phyloP scores from a whole-genome alignment of 83 land plant species.

The Diphasiastrum complanatum region DNA sequence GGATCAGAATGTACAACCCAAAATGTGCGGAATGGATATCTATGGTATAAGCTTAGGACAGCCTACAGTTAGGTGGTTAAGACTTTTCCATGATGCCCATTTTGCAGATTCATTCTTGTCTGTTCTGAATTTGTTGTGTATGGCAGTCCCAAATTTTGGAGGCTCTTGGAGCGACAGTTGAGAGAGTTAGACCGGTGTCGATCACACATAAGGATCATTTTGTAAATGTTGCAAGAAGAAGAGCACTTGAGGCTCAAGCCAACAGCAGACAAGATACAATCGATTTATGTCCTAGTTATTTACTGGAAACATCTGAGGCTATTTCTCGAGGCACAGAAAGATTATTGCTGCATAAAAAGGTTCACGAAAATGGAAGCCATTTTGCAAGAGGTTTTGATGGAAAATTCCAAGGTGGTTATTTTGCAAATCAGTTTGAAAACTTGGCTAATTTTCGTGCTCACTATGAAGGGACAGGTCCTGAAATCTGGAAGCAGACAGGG shows the following conservation, averaged over 20 bases:
- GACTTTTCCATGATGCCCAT: background rate
- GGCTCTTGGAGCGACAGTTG: slow-evolving; percentile 92
- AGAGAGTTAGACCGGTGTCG: slow-evolving; percentile 95
- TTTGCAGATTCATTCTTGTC: background rate
- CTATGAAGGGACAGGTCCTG: slow-evolving; percentile 95
- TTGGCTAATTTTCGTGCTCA: slow-evolving; percentile 85
- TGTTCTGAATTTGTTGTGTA: background rate
- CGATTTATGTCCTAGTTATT: no score
- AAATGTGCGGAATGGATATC: no score
- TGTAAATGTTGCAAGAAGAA: slow-evolving; percentile 89
- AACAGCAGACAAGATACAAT: slow-evolving; percentile 24
- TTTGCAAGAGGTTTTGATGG: no score
- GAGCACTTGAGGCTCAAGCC: slow-evolving; percentile 66
- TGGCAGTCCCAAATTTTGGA: slow-evolving; percentile 84
- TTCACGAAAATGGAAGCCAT: no score
- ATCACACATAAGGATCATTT: slow-evolving; percentile 88
- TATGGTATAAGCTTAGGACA: no score
- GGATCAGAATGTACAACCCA: no score
- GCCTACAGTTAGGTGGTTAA: background rate
- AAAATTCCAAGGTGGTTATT: slow-evolving; percentile 58
- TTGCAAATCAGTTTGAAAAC: slow-evolving; percentile 99
- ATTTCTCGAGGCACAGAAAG: background rate
- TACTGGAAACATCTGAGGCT: background rate
- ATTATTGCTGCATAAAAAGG: no score
- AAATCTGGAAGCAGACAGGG: slow-evolving; percentile 85